A percentile compares a stretch with the other conserved stretches of the same genome.
phyloP scores from a whole-genome alignment of 352 stramenopile species.

The Phytophthora palmivora region DNA sequence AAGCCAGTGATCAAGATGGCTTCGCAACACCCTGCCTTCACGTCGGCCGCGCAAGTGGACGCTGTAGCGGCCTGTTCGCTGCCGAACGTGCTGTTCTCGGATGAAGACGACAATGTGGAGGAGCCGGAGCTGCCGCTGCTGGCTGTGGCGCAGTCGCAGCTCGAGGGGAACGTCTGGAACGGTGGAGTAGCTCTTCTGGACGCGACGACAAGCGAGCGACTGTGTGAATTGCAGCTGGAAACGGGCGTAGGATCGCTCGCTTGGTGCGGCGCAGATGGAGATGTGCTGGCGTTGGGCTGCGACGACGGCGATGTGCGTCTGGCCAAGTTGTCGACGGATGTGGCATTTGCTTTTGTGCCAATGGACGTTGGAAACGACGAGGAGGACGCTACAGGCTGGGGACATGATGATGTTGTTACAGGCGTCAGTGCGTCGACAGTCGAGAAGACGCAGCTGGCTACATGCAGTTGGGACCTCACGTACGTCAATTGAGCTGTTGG shows the following conservation, averaged over 20 bases:
- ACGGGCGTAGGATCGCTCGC: conserved; percentile 59
- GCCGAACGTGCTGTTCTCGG: conserved; percentile 29
- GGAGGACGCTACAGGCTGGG: conserved; percentile 29
- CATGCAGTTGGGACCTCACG: conserved; percentile 77
- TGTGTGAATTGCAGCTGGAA: conserved; percentile 52
- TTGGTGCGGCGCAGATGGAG: conserved; percentile 55
- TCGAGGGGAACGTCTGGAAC: conserved; percentile 83
- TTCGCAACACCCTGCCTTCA: conserved; percentile 26
- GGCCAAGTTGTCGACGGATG: conserved; percentile 44
- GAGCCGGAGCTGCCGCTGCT: conserved; percentile 50
- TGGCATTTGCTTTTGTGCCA: conserved; percentile 50
- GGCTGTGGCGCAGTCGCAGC: conserved; percentile 67
- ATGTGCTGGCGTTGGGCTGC: conserved; percentile 69
- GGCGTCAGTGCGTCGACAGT: conserved; percentile 52
- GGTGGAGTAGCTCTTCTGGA: conserved; percentile 68
- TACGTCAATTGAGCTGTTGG: conserved; percentile 28
- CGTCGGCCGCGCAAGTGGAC: conserved; percentile 52
- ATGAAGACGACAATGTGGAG: conserved; percentile 28
- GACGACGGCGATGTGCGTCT: conserved; percentile 81
- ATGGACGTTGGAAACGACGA: conserved; percentile 10
- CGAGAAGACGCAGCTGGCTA: conserved; percentile 56
- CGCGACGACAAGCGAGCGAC: conserved; percentile 40
- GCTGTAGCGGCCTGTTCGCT: conserved; percentile 46
- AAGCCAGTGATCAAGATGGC: conserved; percentile 18
- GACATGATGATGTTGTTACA: conserved; percentile 80